phyloP scores from a whole-genome alignment of 108 stramenopile genomes.

The Cyclotella kingstonii region DNA sequence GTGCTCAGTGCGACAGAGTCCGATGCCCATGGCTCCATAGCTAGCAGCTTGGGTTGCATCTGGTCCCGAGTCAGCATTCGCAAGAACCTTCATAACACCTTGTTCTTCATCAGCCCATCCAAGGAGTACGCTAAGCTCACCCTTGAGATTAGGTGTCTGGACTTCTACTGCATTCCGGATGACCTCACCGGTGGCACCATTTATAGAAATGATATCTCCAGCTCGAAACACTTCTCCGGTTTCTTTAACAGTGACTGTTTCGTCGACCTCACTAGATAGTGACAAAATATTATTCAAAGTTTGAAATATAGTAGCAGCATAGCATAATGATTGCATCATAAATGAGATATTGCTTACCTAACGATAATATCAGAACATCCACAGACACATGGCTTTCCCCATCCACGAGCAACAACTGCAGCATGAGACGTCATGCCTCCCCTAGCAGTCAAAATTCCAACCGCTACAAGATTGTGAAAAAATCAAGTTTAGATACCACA shows the following conservation, averaged over 20 bases:
- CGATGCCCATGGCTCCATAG: slow-evolving; percentile 82
- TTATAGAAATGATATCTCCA: slow-evolving; percentile 73
- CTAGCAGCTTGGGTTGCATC: slow-evolving; percentile 68
- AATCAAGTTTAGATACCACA: neutral
- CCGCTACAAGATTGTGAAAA: slow-evolving; percentile 20
- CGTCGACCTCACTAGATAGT: slow-evolving; percentile 33
- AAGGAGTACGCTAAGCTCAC: slow-evolving; percentile 55
- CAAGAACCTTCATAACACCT: slow-evolving; percentile 65
- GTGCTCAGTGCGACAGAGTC: slow-evolving; percentile 85
- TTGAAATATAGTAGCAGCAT: neutral
- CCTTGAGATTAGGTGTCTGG: slow-evolving; percentile 41
- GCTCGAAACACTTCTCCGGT: slow-evolving; percentile 60
- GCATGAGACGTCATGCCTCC: slow-evolving; percentile 88
- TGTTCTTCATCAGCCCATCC: slow-evolving; percentile 63
- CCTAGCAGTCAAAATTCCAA: slow-evolving; percentile 77
- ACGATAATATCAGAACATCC: slow-evolving; percentile 73
- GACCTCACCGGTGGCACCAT: slow-evolving; percentile 82
- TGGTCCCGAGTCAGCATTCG: slow-evolving; percentile 83
- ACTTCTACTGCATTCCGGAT: slow-evolving; percentile 50
- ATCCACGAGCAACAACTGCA: slow-evolving; percentile 87
- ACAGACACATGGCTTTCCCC: slow-evolving; percentile 90
- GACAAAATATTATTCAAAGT: neutral
- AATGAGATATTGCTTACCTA: neutral
- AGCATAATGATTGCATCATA: neutral
- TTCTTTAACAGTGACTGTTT: slow-evolving; percentile 54